These are phyloP conservation scores for Arthroderma sp. DNA, from an alignment of 2,329 filamentous ascomycete species.

Conservation along the genomic window DNA sequence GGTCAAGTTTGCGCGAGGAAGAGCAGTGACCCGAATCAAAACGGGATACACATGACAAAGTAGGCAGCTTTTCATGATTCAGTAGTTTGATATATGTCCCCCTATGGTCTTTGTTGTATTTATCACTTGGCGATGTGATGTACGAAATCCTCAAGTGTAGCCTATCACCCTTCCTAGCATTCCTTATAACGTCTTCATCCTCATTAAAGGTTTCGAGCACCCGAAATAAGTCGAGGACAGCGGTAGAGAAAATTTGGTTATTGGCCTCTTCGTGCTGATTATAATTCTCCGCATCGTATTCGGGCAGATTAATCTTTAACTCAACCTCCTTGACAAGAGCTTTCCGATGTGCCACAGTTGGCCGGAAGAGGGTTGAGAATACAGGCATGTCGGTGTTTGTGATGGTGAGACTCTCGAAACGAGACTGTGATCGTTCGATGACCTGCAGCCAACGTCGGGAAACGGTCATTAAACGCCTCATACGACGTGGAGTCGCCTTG, in stretches of 20 bases:
- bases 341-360: not conserved
- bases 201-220: constrained; percentile 2
- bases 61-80: not conserved
- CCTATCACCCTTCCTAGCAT: not conserved
- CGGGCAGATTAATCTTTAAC: not conserved
- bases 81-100: not conserved
- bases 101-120: not conserved
- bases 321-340: not conserved
- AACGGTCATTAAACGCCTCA: not conserved
- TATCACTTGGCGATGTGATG: not conserved
- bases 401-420: not conserved
- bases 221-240: not conserved
- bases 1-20: not conserved
- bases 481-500: not conserved
- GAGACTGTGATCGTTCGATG: not conserved
- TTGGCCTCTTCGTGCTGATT: not conserved
- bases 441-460: not conserved
- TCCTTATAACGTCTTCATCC: not conserved
- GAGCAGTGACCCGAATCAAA: not conserved
- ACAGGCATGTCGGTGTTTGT: not conserved
- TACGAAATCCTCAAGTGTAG: not conserved
- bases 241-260: constrained; percentile 1
- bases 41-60: not conserved
- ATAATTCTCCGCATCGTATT: not conserved
- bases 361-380: not conserved